Conservation (phyloP, 768 basidiomycete species). For the Mycena galopus region DNA sequence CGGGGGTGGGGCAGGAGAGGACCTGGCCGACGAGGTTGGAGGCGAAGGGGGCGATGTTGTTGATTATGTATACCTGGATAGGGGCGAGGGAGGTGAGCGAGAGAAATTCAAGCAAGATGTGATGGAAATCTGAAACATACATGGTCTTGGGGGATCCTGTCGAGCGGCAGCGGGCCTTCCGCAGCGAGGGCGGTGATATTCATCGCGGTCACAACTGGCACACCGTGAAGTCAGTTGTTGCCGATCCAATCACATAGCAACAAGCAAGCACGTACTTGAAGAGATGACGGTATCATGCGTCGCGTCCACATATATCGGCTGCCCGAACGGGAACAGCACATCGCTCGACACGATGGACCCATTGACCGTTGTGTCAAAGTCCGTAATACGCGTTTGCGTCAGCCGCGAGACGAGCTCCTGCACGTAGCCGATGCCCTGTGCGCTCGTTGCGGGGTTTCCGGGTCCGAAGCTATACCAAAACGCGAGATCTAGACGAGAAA, state of each 20-base stretch:
- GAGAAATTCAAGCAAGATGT: slow-evolving; percentile 53
- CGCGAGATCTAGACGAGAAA: slow-evolving; percentile 51
- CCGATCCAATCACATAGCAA: background rate
- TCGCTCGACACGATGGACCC: slow-evolving; percentile 69
- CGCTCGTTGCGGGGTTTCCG: slow-evolving; percentile 74
- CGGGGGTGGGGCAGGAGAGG: slow-evolving; percentile 52
- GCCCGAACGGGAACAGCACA: slow-evolving; percentile 67
- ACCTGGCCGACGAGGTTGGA: slow-evolving; percentile 61
- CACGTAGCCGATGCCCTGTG: slow-evolving; percentile 75
- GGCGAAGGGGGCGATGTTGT: slow-evolving; percentile 50
- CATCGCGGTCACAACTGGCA: slow-evolving; percentile 73
- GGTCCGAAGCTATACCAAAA: slow-evolving; percentile 79
- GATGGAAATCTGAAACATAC: slow-evolving; percentile 45
- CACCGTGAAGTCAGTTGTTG: no score
- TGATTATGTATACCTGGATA: slow-evolving; percentile 51
- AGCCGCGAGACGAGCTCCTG: slow-evolving; percentile 81
- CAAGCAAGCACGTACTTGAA: slow-evolving; percentile 57
- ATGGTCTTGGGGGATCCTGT: slow-evolving; percentile 66
- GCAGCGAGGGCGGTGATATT: slow-evolving; percentile 76
- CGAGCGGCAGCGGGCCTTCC: slow-evolving; percentile 73
- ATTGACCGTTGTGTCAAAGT: slow-evolving; percentile 73
- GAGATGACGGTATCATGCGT: slow-evolving; percentile 81
- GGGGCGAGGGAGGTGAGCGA: no score
- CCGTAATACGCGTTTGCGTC: slow-evolving; percentile 69
- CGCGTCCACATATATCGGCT: slow-evolving; percentile 78